Conservation (phyloP, 73 alveolate genomes). For the Blepharisma japonicum region DNA sequence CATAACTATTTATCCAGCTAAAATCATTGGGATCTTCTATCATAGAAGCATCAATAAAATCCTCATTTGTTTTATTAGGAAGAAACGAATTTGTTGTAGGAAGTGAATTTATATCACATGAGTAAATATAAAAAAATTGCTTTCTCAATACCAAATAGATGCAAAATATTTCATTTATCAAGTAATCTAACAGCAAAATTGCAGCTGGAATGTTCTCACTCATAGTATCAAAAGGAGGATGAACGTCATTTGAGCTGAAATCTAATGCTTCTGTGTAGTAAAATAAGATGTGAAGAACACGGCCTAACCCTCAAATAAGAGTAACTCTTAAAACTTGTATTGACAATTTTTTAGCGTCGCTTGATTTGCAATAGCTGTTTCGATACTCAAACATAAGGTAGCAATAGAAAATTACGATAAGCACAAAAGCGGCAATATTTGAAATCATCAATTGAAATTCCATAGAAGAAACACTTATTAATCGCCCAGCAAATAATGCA, state of each 20-base stretch:
- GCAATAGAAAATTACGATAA: neutral
- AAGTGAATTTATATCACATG: too few relatives aligned
- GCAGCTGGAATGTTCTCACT: neutral
- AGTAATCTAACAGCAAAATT: neutral
- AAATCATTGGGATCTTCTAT: too few relatives aligned
- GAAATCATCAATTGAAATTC: neutral
- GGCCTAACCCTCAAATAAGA: conserved; percentile 12
- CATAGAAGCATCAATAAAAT: too few relatives aligned
- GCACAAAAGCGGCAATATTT: neutral
- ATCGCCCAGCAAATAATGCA: neutral
- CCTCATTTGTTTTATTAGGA: too few relatives aligned
- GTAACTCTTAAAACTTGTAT: neutral
- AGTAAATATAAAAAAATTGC: neutral
- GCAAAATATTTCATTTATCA: neutral
- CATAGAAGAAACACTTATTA: neutral
- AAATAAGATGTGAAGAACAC: neutral
- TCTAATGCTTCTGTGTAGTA: neutral
- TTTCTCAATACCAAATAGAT: neutral
- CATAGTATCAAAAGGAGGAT: neutral
- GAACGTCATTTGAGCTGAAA: neutral
- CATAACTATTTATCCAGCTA: too few relatives aligned
- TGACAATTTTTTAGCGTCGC: neutral
- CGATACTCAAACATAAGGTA: neutral
- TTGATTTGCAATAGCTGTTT: neutral
- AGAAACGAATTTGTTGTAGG: too few relatives aligned